phyloP scores from a whole-genome alignment of 1,284 basidiomycete genomes.

The Schizophyllum amplum region DNA sequence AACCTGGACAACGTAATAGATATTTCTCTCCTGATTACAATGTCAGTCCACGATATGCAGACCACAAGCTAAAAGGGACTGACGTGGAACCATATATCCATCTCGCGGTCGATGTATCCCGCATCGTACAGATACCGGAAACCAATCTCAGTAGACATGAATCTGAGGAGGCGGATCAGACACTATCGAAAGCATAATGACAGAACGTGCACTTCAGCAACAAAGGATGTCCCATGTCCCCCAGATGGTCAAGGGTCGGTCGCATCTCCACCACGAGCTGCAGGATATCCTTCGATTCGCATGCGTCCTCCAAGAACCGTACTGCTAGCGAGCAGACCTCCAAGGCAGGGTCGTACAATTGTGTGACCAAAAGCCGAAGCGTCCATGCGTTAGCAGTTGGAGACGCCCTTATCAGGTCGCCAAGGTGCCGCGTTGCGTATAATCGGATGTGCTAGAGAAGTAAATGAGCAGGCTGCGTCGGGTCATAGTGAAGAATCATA shows the following conservation, averaged over 20 bases:
- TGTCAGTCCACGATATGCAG: not conserved
- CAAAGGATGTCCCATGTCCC: constrained; percentile 85
- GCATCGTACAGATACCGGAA: constrained; percentile 89
- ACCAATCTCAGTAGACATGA: constrained; percentile 91
- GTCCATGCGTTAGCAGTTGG: constrained; percentile 73
- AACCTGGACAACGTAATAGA: constrained; percentile 80
- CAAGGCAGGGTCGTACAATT: constrained; percentile 87
- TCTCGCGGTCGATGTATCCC: constrained; percentile 89
- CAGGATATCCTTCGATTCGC: constrained; percentile 75
- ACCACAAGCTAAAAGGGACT: constrained; percentile 26
- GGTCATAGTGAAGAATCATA: constrained; percentile 20
- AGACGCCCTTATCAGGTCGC: constrained; percentile 65
- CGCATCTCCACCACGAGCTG: constrained; percentile 92
- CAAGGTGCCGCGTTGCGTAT: constrained; percentile 85
- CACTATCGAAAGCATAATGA: constrained; percentile 2
- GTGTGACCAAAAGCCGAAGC: constrained; percentile 83
- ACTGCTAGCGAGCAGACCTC: constrained; percentile 91
- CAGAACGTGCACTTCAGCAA: constrained; percentile 64
- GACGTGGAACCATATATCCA: constrained; percentile 96
- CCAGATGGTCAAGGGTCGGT: constrained; percentile 91
- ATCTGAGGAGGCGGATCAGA: constrained; percentile 39
- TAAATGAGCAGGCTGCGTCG: not conserved
- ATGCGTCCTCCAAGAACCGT: constrained; percentile 83
- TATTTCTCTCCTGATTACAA: constrained; percentile 66
- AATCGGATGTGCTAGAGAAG: constrained; percentile 68